Percentiles rank a stretch among this genome's conserved stretches.
Evolutionary conservation across 352 stramenopile genomes (phyloP).

Genomic region (Phytophthora niederhauseri): DNA sequence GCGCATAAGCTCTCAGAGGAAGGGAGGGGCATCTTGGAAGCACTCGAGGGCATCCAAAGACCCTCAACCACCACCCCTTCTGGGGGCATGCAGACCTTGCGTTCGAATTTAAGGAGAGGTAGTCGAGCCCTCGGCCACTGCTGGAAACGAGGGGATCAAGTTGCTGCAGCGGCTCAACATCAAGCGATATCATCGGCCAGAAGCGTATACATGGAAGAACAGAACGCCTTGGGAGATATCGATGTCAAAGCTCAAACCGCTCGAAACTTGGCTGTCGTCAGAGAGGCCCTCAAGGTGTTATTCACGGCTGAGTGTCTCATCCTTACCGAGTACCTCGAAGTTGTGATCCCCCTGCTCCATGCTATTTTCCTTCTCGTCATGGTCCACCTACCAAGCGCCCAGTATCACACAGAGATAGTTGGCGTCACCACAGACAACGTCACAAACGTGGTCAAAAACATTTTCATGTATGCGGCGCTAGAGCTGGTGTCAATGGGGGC

Average conservation of each 20-base stretch:
- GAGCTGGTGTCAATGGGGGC: background rate
- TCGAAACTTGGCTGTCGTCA: background rate
- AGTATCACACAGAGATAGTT: background rate
- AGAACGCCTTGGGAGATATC: background rate
- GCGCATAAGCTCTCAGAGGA: background rate
- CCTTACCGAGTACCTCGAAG: slow-evolving; percentile 9
- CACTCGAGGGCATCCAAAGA: too few species aligned
- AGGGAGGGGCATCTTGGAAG: too few species aligned
- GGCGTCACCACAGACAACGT: background rate
- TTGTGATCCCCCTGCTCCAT: background rate
- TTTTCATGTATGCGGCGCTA: background rate
- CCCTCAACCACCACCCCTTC: too few species aligned
- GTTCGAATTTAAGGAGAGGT: too few species aligned
- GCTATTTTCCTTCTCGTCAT: background rate
- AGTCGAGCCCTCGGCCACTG: too few species aligned
- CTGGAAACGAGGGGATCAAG: too few species aligned
- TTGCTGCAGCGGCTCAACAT: too few species aligned
- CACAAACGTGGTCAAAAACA: background rate
- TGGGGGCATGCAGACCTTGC: too few species aligned
- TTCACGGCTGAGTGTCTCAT: slow-evolving; percentile 10
- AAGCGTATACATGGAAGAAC: background rate
- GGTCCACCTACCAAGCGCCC: slow-evolving; percentile 1
- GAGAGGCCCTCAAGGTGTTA: background rate
- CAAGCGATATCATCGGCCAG: too few species aligned
- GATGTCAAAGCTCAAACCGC: background rate